Evolutionary conservation across 257 asterid genomes (phyloP), one percentile per base, ranked within the genome.

Genomic region (Lantana camara): DNA sequence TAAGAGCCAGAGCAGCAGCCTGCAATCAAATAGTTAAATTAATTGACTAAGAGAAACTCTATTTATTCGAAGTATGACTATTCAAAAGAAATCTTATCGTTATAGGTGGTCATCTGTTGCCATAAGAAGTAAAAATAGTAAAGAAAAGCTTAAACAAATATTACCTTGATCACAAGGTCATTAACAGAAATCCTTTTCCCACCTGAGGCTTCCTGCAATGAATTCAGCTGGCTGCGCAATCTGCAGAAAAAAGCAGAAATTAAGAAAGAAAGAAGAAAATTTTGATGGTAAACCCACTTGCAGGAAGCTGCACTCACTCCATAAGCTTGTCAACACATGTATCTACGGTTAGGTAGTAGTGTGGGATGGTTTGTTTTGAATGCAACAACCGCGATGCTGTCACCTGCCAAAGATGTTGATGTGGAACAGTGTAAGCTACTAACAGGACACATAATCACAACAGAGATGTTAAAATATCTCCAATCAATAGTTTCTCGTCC

Each of bases 1-100:
- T 78, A 69, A 94, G 96, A 73, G 99, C 99, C 87, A 94, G 79
- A 73, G 99, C 99, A 76, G 97, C 94, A 73, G 98, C 98, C 98
- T 91, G 82, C 80, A 75, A 61, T 59, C n/a, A 66, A 66, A 64
- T 29, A 54, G 71, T 35, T 51, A 34, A 45, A 48, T 22, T 4
- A 34, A 63, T 44, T 38, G 62, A 35, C 5, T 13, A 14, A 30
- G 61, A 44, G 29, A 57, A 29, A 56, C 34, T 57, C 44, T 7
- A 41, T 51, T 35, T 44, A 62, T 16, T 58, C 60, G 48, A 6
- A 17, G n/a, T 21, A 60, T 21, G 29, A 44, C 10, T 13, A n/a
- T 47, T 22, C 15, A 53, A 35, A 66, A 41, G 19, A 24, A 37
- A 49, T 13, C 29, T 29, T n/a, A 73, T 9, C 37, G 53, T 15